Evolutionary conservation across 1,284 basidiomycete species (phyloP), one percentile per base, ranked within the genome.

Genomic region (Austroboletus niveus): DNA sequence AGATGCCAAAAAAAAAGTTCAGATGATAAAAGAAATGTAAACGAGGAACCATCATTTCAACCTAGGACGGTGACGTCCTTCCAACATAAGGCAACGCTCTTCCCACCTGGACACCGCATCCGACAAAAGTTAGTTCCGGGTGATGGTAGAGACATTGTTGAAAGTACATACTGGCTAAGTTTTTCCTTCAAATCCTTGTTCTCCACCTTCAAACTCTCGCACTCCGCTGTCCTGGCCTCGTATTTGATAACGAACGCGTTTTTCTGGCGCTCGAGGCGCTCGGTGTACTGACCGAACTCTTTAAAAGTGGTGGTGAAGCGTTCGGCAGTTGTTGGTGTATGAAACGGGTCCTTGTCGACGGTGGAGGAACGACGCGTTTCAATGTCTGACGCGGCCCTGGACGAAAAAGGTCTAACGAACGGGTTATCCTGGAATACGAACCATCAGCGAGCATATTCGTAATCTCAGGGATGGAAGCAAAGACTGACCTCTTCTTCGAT

Each of bases 261-360:
- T 14, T 62, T 60, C 49, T 69, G 71, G 41, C 72, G 66, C 53
- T 78, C 73, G 32, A 81, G 63, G 51, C 71, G 74, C 34, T 61
- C 60, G 27, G 80, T 60, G 45, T 75, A 72, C 7, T 66, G 60
- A 39, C 58, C 56, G 31, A 17, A 15, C n/a, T 38, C 12, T 15
- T 1, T 38, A 15, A 38, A 38, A 8, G 43, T 8, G 3, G 9
- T 52, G 5, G 56, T 41, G 36, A 68, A 57, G 17, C 49, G 42
- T 47, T 66, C 64, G 27, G 57, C 61, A 2, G 41, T 36, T 1
- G 59, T 60, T 3, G 47, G 52, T 11, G 43, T 27, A 31, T 0
- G 41, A 5, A 56, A 38, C 1, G 34, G 20, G n/a, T 34, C 50
- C 12, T 51, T 39, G 2, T 49, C 47, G 24, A 29, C 44, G 5